Percentiles rank a stretch among this genome's conserved stretches.
Conservation (phyloP, 1,284 basidiomycete genomes). For the Trametes sp. region DNA sequence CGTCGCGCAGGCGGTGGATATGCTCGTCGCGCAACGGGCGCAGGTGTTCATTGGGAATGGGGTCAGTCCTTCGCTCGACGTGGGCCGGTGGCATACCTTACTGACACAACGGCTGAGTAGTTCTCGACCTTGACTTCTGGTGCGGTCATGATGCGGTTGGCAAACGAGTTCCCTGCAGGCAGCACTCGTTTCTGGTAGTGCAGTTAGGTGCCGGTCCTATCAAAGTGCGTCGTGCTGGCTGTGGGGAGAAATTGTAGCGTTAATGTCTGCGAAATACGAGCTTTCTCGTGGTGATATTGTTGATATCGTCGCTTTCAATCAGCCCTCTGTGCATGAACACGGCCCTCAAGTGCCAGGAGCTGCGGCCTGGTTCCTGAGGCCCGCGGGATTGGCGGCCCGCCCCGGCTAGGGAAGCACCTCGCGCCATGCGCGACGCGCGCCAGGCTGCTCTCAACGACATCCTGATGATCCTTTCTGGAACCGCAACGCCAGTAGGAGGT, state of each 20-base stretch:
- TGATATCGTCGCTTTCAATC: background rate
- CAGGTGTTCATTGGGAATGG: slow-evolving; percentile 58
- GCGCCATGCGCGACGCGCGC: background rate
- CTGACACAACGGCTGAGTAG: slow-evolving; percentile 20
- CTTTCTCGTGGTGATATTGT: background rate
- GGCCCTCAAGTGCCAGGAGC: too few relatives aligned
- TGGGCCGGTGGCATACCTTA: background rate
- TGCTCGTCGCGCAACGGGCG: slow-evolving; percentile 51
- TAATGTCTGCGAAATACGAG: background rate
- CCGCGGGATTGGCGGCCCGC: background rate
- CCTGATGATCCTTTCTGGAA: too few relatives aligned
- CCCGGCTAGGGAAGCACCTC: background rate
- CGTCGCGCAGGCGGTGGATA: slow-evolving; percentile 50
- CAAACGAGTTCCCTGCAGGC: slow-evolving; percentile 25
- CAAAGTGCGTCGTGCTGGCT: too few relatives aligned
- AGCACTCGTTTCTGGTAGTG: slow-evolving; percentile 36
- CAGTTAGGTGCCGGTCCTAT: too few relatives aligned
- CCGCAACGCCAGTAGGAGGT: background rate
- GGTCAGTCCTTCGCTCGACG: slow-evolving; percentile 24
- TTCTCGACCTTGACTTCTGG: slow-evolving; percentile 41
- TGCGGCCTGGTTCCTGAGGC: background rate
- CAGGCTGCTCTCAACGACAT: background rate
- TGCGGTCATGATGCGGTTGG: slow-evolving; percentile 39
- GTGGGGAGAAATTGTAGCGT: background rate
- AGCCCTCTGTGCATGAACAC: too few relatives aligned